Percentiles rank a stretch among this genome's conserved stretches.
These are phyloP conservation scores for Mucor piriformis DNA, from an alignment of 371 early-diverging fungal species.

Conservation along the genomic window DNA sequence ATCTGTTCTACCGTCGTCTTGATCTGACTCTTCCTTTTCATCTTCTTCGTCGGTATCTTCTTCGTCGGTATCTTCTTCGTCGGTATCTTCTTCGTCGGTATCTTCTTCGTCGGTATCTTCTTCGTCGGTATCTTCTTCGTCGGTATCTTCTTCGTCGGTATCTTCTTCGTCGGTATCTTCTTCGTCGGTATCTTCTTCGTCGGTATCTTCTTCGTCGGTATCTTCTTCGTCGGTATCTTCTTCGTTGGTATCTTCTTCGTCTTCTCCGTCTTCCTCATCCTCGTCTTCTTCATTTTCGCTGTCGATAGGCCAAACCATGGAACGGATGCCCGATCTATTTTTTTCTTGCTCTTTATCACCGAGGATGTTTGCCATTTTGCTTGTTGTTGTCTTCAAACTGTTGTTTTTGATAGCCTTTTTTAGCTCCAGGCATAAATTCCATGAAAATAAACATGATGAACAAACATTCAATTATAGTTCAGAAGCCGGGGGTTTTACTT, in stretches of 20 bases:
- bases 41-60: too few species aligned
- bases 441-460: conserved; percentile 20
- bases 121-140: too few species aligned
- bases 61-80: too few species aligned
- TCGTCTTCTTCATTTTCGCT: conserved; percentile 5
- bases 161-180: too few species aligned
- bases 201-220: too few species aligned
- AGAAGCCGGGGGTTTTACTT: conserved; percentile 12
- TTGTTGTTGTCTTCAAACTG: conserved; percentile 5
- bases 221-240: conserved; percentile 1
- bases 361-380: conserved; percentile 15
- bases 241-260: conserved; percentile 6
- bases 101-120: too few species aligned
- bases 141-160: too few species aligned
- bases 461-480: conserved; percentile 14
- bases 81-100: too few species aligned
- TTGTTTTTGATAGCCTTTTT: conserved; percentile 11
- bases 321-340: conserved; percentile 5
- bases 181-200: too few species aligned
- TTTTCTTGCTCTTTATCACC: conserved; percentile 4
- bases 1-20: background rate
- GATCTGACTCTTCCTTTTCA: too few species aligned
- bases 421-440: conserved; percentile 12
- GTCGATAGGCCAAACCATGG: conserved; percentile 19
- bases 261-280: background rate